These are phyloP conservation scores for Diplocarpon rosae DNA, from an alignment of 2,329 filamentous ascomycete species.

Conservation along the genomic window DNA sequence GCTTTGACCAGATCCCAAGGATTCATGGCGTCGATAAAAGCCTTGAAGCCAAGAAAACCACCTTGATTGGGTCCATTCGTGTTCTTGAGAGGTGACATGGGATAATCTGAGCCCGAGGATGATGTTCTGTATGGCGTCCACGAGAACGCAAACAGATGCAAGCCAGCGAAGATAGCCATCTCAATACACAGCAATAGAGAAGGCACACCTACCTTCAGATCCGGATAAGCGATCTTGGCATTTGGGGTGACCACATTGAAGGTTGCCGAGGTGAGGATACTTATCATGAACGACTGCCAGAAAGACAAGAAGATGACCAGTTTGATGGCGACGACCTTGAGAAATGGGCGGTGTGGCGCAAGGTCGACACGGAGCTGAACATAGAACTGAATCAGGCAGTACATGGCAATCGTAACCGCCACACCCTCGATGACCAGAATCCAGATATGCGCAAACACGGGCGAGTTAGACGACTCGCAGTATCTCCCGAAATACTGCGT, in stretches of 20 bases:
- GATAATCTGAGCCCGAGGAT: slow-evolving; percentile 36
- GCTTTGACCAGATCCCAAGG: slow-evolving; percentile 77
- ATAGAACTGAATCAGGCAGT: slow-evolving; percentile 81
- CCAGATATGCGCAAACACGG: slow-evolving; percentile 78
- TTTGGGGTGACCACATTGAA: slow-evolving; percentile 30
- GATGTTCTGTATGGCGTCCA: slow-evolving; percentile 55
- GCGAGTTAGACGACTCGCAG: slow-evolving; percentile 68
- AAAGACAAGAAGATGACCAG: slow-evolving; percentile 86
- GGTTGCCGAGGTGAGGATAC: slow-evolving; percentile 42
- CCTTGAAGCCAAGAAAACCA: slow-evolving; percentile 52
- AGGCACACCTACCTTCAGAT: slow-evolving; percentile 73
- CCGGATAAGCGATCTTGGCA: slow-evolving; percentile 51
- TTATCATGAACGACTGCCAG: slow-evolving; percentile 63
- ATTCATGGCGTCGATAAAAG: slow-evolving; percentile 63
- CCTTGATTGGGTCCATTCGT: slow-evolving; percentile 43
- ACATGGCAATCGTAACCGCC: slow-evolving; percentile 77
- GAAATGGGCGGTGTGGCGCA: slow-evolving; percentile 56
- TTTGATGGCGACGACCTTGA: slow-evolving; percentile 81
- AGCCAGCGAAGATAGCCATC: slow-evolving; percentile 68
- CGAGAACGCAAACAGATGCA: slow-evolving; percentile 76
- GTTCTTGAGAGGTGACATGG: slow-evolving; percentile 29
- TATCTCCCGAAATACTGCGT: slow-evolving; percentile 60
- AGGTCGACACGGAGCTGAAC: slow-evolving; percentile 61
- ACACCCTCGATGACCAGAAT: slow-evolving; percentile 56
- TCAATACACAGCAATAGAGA: slow-evolving; percentile 69